Evolutionary conservation across 441 rosid genomes (phyloP).

Genomic region (Pelargonium cotyledonis): DNA sequence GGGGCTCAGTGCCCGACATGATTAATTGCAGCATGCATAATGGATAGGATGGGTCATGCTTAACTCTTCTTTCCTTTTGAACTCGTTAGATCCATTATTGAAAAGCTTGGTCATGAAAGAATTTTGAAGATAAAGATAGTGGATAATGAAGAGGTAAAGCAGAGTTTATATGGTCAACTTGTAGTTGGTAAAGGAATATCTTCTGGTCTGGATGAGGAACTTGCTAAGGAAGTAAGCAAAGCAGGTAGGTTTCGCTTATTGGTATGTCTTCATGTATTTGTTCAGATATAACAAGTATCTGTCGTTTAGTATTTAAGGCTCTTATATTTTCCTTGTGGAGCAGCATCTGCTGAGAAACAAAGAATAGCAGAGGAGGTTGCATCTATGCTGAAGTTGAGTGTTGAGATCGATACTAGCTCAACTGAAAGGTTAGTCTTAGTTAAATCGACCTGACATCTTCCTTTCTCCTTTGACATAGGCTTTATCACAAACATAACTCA

Average conservation of each 20-base stretch:
- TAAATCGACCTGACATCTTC: neutral
- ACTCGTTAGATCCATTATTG: slow-evolving; percentile 53
- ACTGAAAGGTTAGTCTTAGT: slow-evolving; percentile 52
- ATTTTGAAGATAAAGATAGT: slow-evolving; percentile 51
- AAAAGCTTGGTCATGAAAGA: slow-evolving; percentile 73
- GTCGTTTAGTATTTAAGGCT: slow-evolving; percentile 22
- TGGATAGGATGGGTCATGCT: slow-evolving; percentile 9
- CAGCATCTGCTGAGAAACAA: slow-evolving; percentile 83
- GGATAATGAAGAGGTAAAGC: slow-evolving; percentile 55
- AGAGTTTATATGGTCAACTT: slow-evolving; percentile 78
- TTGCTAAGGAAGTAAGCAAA: slow-evolving; percentile 68
- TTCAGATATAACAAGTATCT: slow-evolving; percentile 12
- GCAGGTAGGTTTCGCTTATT: slow-evolving; percentile 44
- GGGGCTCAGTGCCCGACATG: neutral
- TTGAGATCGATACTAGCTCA: slow-evolving; percentile 66
- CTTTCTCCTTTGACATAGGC: neutral
- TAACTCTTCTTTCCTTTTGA: slow-evolving; percentile 11
- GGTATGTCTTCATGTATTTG: slow-evolving; percentile 9
- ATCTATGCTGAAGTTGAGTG: slow-evolving; percentile 70
- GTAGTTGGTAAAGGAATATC: slow-evolving; percentile 51
- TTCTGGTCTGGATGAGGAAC: slow-evolving; percentile 59
- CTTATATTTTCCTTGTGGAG: slow-evolving; percentile 20
- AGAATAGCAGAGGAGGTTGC: slow-evolving; percentile 89
- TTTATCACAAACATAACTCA: neutral
- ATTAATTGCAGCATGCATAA: neutral